phyloP scores from a whole-genome alignment of 2,329 filamentous ascomycete species.

The Coniochaeta pulveracea region DNA sequence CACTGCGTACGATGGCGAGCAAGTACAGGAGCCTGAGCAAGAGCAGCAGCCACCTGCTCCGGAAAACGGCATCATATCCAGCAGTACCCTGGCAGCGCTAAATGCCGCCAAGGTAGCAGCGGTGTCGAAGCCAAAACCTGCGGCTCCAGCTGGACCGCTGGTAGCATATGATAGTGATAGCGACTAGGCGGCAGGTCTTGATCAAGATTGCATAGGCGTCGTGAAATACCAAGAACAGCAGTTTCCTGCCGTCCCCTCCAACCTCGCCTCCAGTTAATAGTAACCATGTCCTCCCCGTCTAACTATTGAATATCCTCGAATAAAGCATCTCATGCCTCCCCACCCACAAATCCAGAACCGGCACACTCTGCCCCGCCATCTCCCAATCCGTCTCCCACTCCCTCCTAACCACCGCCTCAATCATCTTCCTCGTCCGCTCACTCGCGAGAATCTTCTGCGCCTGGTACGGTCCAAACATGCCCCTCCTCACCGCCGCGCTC shows the following conservation, averaged over 20 bases:
- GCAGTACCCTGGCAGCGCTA: conserved; percentile 70
- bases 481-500: conserved; percentile 66
- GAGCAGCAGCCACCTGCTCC: conserved; percentile 23
- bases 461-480: conserved; percentile 71
- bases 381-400: conserved; percentile 50
- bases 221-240: conserved; percentile 9
- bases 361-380: conserved; percentile 63
- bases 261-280: background rate
- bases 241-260: no score
- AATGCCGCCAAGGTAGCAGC: conserved; percentile 45
- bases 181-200: conserved; percentile 10
- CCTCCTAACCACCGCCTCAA: conserved; percentile 44
- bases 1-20: conserved; percentile 27
- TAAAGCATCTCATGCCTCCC: conserved; percentile 75
- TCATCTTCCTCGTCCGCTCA: conserved; percentile 40
- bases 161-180: conserved; percentile 81
- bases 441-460: conserved; percentile 63
- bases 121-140: conserved; percentile 40
- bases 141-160: conserved; percentile 53
- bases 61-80: conserved; percentile 63
- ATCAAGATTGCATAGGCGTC: background rate
- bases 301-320: conserved; percentile 81
- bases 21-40: conserved; percentile 24
- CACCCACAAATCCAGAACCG: conserved; percentile 72
- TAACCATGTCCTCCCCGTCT: conserved; percentile 11